phyloP scores from a whole-genome alignment of 257 asterid genomes.

The Solanum bulbocastanum region DNA sequence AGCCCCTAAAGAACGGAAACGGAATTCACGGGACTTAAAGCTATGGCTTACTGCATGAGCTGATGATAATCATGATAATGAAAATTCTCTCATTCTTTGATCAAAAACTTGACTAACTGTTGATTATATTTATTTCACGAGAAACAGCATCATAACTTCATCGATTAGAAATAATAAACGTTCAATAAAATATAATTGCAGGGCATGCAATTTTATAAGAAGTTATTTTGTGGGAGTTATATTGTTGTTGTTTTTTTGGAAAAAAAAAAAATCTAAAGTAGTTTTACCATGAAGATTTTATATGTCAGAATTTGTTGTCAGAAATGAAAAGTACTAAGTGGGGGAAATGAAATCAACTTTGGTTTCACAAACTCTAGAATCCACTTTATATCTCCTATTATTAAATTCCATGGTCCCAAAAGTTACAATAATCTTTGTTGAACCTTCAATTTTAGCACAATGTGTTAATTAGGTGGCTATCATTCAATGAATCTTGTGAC shows the following conservation, averaged over 20 bases:
- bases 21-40: not conserved
- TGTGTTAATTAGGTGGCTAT: not conserved
- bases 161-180: not conserved
- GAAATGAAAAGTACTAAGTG: constrained; percentile 2
- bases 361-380: constrained; percentile 19
- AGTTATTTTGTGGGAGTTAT: not conserved
- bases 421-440: not conserved
- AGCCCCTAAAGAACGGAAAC: not conserved
- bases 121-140: no score
- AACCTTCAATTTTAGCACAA: not conserved
- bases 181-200: not conserved
- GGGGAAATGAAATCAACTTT: constrained; percentile 22
- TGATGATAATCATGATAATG: no score
- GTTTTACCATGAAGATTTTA: constrained; percentile 6
- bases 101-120: no score
- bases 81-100: no score
- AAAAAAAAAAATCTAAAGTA: not conserved
- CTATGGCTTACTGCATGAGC: no score
- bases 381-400: not conserved
- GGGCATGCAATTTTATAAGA: no score
- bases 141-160: not conserved
- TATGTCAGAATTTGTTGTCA: constrained; percentile 31
- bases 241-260: not conserved
- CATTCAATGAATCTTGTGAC: not conserved
- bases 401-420: constrained; percentile 1